Percentiles rank a stretch among this genome's conserved stretches.
Evolutionary conservation across 2,329 filamentous ascomycete genomes (phyloP).

Genomic region (Colletotrichum sp.): DNA sequence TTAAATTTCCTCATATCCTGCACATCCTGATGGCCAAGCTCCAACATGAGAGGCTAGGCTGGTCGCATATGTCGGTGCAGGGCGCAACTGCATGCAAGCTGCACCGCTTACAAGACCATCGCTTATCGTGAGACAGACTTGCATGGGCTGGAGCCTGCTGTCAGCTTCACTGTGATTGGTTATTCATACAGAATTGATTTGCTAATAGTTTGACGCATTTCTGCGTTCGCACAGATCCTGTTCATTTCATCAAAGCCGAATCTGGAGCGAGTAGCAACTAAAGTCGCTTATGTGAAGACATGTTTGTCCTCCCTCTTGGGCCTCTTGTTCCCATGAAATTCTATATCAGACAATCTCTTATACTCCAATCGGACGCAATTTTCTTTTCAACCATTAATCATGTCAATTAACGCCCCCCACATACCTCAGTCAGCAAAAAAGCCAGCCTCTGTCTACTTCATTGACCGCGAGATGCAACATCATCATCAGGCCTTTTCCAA

Average conservation of each 20-base stretch:
- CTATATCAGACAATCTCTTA: neutral
- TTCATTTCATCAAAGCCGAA: neutral
- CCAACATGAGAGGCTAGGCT: neutral
- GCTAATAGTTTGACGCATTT: neutral
- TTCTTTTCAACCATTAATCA: too few relatives aligned
- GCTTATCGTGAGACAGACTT: neutral
- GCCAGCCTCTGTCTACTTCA: neutral
- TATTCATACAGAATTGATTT: neutral
- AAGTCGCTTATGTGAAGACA: too few relatives aligned
- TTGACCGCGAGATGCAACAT: neutral
- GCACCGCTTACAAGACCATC: neutral
- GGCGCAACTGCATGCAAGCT: neutral
- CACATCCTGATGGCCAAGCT: neutral
- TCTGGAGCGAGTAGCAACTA: neutral
- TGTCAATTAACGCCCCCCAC: neutral
- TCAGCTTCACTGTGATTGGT: neutral
- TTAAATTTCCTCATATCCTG: neutral
- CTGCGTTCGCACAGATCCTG: neutral
- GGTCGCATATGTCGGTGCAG: neutral
- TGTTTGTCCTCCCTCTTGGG: neutral
- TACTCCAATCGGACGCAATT: neutral
- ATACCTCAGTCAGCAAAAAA: neutral
- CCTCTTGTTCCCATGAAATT: neutral
- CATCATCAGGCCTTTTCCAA: neutral
- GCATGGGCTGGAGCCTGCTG: neutral